Base-by-base conservation (phyloP, 192 early-diverging fungal species). In the Geranomyces variabilis region DNA sequence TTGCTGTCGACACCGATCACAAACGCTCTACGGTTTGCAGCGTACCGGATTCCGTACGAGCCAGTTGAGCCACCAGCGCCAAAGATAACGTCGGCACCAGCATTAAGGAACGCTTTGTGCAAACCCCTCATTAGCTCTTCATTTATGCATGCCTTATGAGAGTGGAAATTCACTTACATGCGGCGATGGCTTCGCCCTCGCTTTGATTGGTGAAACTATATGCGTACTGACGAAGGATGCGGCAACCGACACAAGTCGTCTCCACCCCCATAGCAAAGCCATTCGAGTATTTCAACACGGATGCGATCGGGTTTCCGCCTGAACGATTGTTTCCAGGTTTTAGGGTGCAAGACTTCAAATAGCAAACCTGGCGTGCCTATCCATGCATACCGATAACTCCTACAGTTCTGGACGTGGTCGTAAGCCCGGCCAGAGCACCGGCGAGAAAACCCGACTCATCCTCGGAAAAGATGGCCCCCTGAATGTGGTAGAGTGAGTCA, bases 1-100 rank as follows among this genome's bases (percentile, higher is more conserved):
- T 78, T 71, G 14, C 21, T 17, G 64, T 78, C 77, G 3, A 78
- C 77, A 15, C 77, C 77, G n/a, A 78, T 78, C 4, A 74, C 77
- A 62, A 68, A 78, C 4, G 41, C 51, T n/a, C 34, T 22, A 9
- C 60, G 31, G 19, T 34, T 44, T 14, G 77, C 77, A 1, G 70
- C 70, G 28, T 63, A 69, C 29, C 8, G 43, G 29, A 78, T 78
- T 8, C 63, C 72, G 7, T 26, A 41, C 9, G 66, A 69, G 22
- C 77, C 77, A 45, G 73, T 41, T 13, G 6, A 19, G 21, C 71
- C 77, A 1, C 72, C 77, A 44, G 77, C 71, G 7, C 64, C 71
- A 66, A 78, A 78, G 5, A 78, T 51, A 4, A 78, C 72, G 47
- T 74, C 72, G 12, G 67, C 65, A 36, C 63, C 70, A 2, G 26